Base-by-base conservation (phyloP, 2,329 filamentous ascomycete species). In the Cercospora canescens region DNA sequence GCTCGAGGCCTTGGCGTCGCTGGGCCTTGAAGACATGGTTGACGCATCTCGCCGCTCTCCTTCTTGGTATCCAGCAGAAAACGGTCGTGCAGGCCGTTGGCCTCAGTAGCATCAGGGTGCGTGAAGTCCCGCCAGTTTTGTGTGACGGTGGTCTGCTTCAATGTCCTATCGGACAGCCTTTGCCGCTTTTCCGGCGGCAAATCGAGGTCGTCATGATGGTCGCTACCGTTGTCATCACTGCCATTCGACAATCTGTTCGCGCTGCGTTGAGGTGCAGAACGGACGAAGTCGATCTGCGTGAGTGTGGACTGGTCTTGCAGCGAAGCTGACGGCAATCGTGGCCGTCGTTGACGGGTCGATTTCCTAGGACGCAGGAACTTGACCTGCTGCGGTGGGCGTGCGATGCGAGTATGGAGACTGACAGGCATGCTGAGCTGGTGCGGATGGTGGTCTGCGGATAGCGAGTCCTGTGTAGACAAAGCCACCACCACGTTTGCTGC, bases 221-320 rank as follows among this genome's bases (percentile, higher is more conserved):
- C 65, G 16, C 52, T 56, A 12, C 37, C 41, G 26, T 52, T 37
- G 37, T 65, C 45, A 21, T 56, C 48, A 41, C 50, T 30, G 8
- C 16, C 6, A 18, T 41, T 28, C 21, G 37, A 14, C 8, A 26
- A 50, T 35, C 52, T 28, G 18, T 30, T 57, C 54, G 50, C 35
- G 37, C 54, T 54, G 54, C 41, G 21, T 28, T 52, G 58, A 63
- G n/a, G 64, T 50, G 52, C 35, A 24, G 64, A 60, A 11, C 18
- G 37, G 39, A 71, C 52, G 37, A 67, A 71, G 52, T 70, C 69
- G 45, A 68, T 63, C 32, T 72, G 70, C 7, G 70, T 72, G 62
- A 72, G 59, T 12, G 69, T 72, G 28, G 52, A 56, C 39, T 72
- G 66, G 34, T 63, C 52, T 24, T 65, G 68, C 55, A 57, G 34